Percentiles rank a stretch among this genome's conserved stretches.
phyloP scores from a whole-genome alignment of 345 rosid species.

The Erodium maritimum region DNA sequence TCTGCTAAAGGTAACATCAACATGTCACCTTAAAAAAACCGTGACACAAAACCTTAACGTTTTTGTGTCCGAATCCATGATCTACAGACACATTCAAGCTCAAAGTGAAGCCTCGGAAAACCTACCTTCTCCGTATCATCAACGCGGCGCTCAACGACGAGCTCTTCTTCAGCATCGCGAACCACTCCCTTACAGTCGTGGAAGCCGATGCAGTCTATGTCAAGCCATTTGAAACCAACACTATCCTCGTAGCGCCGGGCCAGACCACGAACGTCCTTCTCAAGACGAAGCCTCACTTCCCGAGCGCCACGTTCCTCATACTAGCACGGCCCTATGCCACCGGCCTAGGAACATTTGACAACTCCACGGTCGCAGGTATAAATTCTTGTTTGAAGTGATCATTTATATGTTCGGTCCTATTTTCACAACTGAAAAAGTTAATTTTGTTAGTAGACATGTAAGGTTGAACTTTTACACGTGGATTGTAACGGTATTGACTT shows the following conservation, averaged over 20 bases:
- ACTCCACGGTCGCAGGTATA: constrained; percentile 3
- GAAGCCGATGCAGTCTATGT: constrained; percentile 5
- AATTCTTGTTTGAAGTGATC: no score
- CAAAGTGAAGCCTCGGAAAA: constrained; percentile 4
- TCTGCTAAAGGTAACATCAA: constrained; percentile 5
- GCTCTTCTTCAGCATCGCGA: constrained; percentile 4
- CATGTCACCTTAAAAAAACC: no score
- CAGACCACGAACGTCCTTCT: constrained; percentile 9
- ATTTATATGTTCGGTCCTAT: no score
- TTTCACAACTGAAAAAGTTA: no score
- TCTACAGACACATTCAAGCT: constrained; percentile 5
- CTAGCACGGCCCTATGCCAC: constrained; percentile 3
- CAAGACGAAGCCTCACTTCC: constrained; percentile 3
- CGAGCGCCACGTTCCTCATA: constrained; percentile 1
- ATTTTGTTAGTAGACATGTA: no score
- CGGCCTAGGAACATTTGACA: constrained; percentile 5
- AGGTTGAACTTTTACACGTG: no score
- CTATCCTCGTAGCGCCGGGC: constrained; percentile 1
- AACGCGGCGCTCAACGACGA: constrained; percentile 7
- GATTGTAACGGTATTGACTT: no score
- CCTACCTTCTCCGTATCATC: constrained; percentile 4
- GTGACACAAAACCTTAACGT: background rate
- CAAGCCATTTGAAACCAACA: background rate
- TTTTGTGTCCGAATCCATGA: background rate
- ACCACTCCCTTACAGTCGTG: constrained; percentile 1